Evolutionary conservation across 1,139 yeast species (phyloP).

Genomic region (Pichia sp.): DNA sequence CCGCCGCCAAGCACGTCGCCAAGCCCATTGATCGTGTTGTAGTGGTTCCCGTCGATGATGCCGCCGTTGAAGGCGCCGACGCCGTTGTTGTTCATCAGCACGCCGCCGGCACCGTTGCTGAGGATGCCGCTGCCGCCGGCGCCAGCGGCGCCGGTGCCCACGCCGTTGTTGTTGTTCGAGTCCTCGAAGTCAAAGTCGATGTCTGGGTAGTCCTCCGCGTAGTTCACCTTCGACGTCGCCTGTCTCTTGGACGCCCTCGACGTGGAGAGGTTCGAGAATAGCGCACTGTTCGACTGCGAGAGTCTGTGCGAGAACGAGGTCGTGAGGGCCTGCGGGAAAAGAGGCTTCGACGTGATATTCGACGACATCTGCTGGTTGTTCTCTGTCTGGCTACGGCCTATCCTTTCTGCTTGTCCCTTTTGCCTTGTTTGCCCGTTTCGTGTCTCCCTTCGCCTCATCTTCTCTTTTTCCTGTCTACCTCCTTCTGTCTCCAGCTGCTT

Average conservation of each 20-base stretch:
- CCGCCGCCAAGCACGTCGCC: not conserved
- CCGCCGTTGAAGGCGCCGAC: not conserved
- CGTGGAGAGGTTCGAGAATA: constrained; percentile 68
- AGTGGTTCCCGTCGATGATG: not conserved
- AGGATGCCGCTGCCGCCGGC: not conserved
- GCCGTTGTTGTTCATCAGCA: not conserved
- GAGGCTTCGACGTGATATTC: constrained; percentile 23
- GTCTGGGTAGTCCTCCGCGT: constrained; percentile 70
- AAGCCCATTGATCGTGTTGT: not conserved
- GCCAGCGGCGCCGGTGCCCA: not conserved
- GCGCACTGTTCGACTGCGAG: constrained; percentile 52
- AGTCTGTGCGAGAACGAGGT: constrained; percentile 67
- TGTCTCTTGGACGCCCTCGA: constrained; percentile 74
- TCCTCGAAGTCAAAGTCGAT: constrained; percentile 57
- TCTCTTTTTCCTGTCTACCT: not conserved
- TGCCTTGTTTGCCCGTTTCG: not conserved
- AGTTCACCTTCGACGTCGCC: constrained; percentile 62
- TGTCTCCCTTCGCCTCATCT: not conserved
- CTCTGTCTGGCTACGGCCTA: not conserved
- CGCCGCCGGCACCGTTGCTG: not conserved
- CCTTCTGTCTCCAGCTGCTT: not conserved
- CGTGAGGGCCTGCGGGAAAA: constrained; percentile 69
- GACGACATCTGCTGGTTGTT: constrained; percentile 1
- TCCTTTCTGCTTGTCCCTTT: not conserved
- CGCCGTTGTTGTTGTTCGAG: not conserved